Conservation (phyloP, 1,284 basidiomycete species). For the Fomes fomentarius region DNA sequence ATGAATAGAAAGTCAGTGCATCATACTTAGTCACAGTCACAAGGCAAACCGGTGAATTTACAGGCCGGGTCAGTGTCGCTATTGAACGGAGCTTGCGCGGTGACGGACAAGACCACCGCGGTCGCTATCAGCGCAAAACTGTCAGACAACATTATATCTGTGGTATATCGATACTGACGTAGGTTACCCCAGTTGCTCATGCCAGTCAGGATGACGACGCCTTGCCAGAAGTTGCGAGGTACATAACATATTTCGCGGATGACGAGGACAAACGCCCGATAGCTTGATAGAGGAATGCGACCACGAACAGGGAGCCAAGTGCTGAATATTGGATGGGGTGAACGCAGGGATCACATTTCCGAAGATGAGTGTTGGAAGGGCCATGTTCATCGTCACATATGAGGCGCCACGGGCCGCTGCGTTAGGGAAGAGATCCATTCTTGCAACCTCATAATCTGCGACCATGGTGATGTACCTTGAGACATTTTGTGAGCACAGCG, state of each 20-base stretch:
- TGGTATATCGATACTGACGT: conserved; percentile 24
- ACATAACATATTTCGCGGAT: conserved; percentile 44
- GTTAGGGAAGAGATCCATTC: conserved; percentile 37
- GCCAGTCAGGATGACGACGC: conserved; percentile 40
- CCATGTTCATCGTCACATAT: conserved; percentile 43
- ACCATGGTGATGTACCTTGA: conserved; percentile 38
- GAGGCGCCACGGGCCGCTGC: conserved; percentile 42
- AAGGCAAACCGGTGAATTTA: no score
- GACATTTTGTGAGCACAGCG: background rate
- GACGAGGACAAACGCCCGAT: conserved; percentile 37
- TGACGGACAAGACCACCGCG: conserved; percentile 51
- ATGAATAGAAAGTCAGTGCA: background rate
- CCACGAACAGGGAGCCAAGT: conserved; percentile 41
- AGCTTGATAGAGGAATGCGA: conserved; percentile 38
- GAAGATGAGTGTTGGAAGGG: conserved; percentile 43
- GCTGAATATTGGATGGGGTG: conserved; percentile 41
- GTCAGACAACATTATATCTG: background rate
- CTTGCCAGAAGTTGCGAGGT: conserved; percentile 46
- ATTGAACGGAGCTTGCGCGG: conserved; percentile 47
- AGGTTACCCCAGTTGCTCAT: conserved; percentile 56
- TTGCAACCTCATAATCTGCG: conserved; percentile 39
- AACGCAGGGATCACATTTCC: conserved; percentile 45
- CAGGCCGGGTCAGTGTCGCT: conserved; percentile 44
- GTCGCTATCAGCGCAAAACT: conserved; percentile 37
- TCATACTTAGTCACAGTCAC: background rate